Evolutionary conservation across 2,329 filamentous ascomycete species (phyloP).

Genomic region (Trichoderma sp.): DNA sequence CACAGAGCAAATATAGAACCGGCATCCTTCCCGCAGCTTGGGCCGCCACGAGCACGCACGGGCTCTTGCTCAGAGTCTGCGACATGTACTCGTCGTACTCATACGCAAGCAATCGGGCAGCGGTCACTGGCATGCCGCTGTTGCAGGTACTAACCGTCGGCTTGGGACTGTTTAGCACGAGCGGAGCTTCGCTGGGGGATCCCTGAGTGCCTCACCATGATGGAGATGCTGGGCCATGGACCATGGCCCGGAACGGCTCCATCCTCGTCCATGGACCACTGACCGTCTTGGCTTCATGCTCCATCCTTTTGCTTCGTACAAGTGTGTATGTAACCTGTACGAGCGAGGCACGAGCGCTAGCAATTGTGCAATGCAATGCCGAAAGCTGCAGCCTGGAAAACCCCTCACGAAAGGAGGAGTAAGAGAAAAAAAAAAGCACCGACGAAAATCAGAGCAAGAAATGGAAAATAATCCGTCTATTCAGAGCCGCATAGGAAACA

Average conservation of each 20-base stretch:
- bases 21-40: not conserved
- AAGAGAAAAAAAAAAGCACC: not conserved
- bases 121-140: not conserved
- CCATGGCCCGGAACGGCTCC: constrained; percentile 6
- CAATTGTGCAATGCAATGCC: constrained; percentile 6
- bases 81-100: not conserved
- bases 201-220: constrained; percentile 17
- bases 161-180: constrained; percentile 11
- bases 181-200: constrained; percentile 13
- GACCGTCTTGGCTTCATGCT: constrained; percentile 8
- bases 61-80: not conserved
- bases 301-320: constrained; percentile 1
- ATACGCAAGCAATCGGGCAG: constrained; percentile 3
- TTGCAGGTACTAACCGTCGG: not conserved
- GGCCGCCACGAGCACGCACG: not conserved
- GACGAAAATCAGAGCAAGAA: not conserved
- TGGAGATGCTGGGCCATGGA: constrained; percentile 2
- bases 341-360: constrained; percentile 11
- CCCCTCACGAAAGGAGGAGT: not conserved
- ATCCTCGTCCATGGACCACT: not conserved
- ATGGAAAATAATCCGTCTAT: not conserved
- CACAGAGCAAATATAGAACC: constrained; percentile 11
- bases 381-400: not conserved
- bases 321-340: not conserved
- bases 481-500: not conserved